phyloP scores from a whole-genome alignment of 73 alveolate genomes.

The Stentor coeruleus region DNA sequence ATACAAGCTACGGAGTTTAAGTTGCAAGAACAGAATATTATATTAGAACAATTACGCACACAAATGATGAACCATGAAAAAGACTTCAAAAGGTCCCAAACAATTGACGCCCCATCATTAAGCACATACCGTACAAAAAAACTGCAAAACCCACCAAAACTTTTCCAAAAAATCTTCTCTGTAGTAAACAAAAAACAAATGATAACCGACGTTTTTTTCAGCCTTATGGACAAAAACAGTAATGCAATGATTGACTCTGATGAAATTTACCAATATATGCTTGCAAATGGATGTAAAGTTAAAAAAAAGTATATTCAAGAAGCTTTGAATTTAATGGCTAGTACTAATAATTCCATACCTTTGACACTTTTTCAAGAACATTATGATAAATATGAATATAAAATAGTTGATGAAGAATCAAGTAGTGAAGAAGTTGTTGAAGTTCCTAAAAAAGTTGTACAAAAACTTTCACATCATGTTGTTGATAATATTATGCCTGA shows the following conservation, averaged over 20 bases:
- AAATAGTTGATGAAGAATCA: not conserved
- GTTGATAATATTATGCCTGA: not conserved
- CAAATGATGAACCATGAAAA: not conserved
- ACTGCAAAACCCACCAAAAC: constrained; percentile 16
- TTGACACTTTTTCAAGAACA: not conserved
- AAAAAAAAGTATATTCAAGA: constrained; percentile 8
- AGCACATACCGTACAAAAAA: not conserved
- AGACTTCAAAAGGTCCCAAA: not conserved
- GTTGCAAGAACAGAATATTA: constrained; percentile 10
- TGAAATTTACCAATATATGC: not conserved
- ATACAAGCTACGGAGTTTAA: not conserved
- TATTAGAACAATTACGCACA: not conserved
- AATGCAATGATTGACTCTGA: not conserved
- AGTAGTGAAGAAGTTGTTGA: not conserved
- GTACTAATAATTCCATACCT: not conserved
- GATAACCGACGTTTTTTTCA: not conserved
- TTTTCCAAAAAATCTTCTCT: not conserved
- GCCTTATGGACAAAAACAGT: not conserved
- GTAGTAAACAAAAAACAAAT: not conserved
- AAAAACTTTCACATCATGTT: not conserved
- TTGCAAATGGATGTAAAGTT: not conserved
- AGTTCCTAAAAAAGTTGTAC: not conserved
- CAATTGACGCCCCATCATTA: not conserved
- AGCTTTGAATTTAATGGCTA: constrained; percentile 29
- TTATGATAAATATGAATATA: not conserved